Conservation (phyloP, 1,284 basidiomycete genomes). For the Vanrija sp. region DNA sequence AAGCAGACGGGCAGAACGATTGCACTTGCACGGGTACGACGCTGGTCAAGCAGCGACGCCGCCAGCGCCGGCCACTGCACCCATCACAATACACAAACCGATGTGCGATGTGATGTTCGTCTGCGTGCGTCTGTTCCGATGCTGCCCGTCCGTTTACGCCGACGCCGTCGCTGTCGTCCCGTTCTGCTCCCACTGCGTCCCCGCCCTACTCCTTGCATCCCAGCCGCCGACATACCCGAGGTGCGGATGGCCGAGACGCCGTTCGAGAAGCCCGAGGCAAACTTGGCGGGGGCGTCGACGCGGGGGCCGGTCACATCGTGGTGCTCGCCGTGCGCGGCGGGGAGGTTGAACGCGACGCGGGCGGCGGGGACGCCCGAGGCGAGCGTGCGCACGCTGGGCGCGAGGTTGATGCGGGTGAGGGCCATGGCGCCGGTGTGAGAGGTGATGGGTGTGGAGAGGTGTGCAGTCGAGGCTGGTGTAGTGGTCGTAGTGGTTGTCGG, state of each 20-base stretch:
- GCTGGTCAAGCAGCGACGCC: too few relatives aligned
- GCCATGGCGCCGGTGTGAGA: conserved; percentile 21
- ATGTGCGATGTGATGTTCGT: conserved; percentile 2
- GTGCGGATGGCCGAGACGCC: conserved; percentile 53
- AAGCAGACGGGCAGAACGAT: too few relatives aligned
- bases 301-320: conserved; percentile 55
- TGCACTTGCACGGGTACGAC: too few relatives aligned
- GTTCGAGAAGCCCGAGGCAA: conserved; percentile 54
- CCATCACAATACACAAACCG: too few relatives aligned
- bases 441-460: neutral
- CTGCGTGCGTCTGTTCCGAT: neutral
- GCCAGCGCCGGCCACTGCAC: too few relatives aligned
- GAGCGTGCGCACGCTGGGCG: conserved; percentile 73
- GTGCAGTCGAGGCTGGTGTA: conserved; percentile 34
- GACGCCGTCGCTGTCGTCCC: too few relatives aligned
- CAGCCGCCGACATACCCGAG: too few relatives aligned
- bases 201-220: too few relatives aligned
- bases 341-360: conserved; percentile 84
- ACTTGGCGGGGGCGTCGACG: conserved; percentile 63
- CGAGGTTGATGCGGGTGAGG: conserved; percentile 59
- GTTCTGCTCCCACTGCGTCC: too few relatives aligned
- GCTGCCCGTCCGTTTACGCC: neutral
- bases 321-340: conserved; percentile 58
- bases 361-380: conserved; percentile 91
- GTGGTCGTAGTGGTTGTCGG: neutral